These are phyloP conservation scores for Wickerhamomyces sp. DNA, from an alignment of 1,139 yeast genomes.

Conservation along the genomic window DNA sequence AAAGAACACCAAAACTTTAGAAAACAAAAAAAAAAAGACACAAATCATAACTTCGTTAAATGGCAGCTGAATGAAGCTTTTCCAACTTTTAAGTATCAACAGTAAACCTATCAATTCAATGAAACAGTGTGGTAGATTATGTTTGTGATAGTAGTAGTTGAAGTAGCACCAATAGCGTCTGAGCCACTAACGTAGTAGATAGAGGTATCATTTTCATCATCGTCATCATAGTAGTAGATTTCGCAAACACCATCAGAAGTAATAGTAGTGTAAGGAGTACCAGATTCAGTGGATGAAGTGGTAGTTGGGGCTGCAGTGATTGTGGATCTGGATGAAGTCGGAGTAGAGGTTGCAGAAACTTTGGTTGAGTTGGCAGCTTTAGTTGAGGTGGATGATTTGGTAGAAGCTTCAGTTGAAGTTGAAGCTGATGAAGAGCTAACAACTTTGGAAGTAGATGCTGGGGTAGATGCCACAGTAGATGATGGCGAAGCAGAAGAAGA, in stretches of 20 bases:
- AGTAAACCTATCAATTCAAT: conserved; percentile 8
- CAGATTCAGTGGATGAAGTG: conserved; percentile 11
- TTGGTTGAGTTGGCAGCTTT: conserved; percentile 21
- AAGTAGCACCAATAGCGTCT: conserved; percentile 26
- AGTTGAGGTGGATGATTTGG: conserved; percentile 3
- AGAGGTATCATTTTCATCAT: conserved; percentile 20
- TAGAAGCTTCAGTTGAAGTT: conserved; percentile 9
- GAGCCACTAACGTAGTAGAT: conserved; percentile 35
- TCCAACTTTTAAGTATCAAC: neutral
- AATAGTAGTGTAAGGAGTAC: conserved; percentile 18
- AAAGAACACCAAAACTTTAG: neutral
- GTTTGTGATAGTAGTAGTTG: conserved; percentile 25
- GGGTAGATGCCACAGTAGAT: conserved; percentile 18
- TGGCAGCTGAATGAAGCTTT: too few species aligned
- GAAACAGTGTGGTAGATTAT: conserved; percentile 23
- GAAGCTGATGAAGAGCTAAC: conserved; percentile 10
- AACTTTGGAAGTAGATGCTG: conserved; percentile 16
- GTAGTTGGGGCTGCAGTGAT: conserved; percentile 15
- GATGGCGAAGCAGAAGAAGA: conserved; percentile 17
- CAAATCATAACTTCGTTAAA: neutral
- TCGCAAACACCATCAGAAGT: conserved; percentile 25
- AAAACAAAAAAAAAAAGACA: neutral
- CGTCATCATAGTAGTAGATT: conserved; percentile 26
- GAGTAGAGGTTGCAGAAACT: neutral
- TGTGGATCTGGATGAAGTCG: conserved; percentile 16